phyloP scores from a whole-genome alignment of 2,329 filamentous ascomycete species.

The Cryphonectria naterciae region DNA sequence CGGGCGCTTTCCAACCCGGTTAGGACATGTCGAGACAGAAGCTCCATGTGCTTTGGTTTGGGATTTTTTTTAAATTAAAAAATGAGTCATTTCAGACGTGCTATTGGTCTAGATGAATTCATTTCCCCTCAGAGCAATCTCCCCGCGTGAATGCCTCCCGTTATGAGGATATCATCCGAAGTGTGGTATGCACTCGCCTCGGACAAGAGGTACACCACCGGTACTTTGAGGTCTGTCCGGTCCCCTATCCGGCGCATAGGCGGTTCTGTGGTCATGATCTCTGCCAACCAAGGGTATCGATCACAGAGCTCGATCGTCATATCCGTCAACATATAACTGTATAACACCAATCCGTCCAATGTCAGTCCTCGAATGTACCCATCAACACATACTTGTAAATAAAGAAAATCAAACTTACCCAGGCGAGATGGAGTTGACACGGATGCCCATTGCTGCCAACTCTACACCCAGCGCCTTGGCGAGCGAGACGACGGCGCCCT shows the following conservation, averaged over 20 bases:
- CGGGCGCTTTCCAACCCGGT: background rate
- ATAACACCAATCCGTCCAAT: background rate
- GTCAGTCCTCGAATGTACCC: too few relatives aligned
- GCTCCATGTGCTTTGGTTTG: too few relatives aligned
- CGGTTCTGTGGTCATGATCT: constrained; percentile 44
- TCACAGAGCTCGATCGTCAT: constrained; percentile 40
- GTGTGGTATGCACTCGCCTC: constrained; percentile 48
- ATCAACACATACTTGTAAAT: too few relatives aligned
- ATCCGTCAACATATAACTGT: constrained; percentile 40
- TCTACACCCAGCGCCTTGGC: constrained; percentile 45
- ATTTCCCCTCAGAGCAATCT: constrained; percentile 5
- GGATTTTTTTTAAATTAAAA: too few relatives aligned
- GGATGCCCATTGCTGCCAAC: constrained; percentile 37
- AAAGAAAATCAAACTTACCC: constrained; percentile 33
- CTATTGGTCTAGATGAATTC: too few relatives aligned
- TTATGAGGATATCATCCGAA: constrained; percentile 43
- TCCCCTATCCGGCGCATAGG: constrained; percentile 45
- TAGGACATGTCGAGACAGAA: too few relatives aligned
- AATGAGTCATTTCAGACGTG: too few relatives aligned
- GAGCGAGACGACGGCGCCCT: constrained; percentile 50
- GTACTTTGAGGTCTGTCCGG: constrained; percentile 44
- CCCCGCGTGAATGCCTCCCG: constrained; percentile 42
- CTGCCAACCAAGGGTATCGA: constrained; percentile 35
- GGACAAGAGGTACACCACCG: constrained; percentile 45
- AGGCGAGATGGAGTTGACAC: constrained; percentile 42